Conservation (phyloP, 225 moss, liverwort and hornwort genomes). For the Takakia lepidozioides region DNA sequence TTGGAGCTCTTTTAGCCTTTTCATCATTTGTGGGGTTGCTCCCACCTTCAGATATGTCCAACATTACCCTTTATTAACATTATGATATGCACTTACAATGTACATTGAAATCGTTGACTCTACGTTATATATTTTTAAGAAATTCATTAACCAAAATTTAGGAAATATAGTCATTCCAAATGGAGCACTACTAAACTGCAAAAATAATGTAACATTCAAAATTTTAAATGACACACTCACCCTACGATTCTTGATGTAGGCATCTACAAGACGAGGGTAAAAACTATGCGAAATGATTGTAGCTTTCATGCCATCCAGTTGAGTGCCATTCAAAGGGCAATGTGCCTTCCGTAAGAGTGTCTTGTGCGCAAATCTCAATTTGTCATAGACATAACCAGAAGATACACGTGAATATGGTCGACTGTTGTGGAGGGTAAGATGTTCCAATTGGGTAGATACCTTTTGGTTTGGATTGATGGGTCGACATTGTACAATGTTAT, state of each 20-base stretch:
- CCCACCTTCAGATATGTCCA: conserved; percentile 25
- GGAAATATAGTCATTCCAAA: neutral
- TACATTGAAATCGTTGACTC: too few species aligned
- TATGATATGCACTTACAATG: too few species aligned
- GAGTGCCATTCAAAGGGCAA: neutral
- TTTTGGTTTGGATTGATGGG: neutral
- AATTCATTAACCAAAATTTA: neutral
- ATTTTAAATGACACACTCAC: conserved; percentile 4
- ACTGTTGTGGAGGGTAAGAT: neutral
- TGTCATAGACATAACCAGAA: neutral
- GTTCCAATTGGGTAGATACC: conserved; percentile 3
- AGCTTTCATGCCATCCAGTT: conserved; percentile 17
- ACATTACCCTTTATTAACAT: too few species aligned
- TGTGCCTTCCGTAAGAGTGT: neutral
- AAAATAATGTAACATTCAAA: neutral
- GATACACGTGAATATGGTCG: neutral
- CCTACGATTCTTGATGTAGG: conserved; percentile 7
- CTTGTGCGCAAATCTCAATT: neutral
- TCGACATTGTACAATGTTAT: conserved; percentile 10
- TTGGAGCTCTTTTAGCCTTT: conserved; percentile 10
- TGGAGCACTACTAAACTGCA: neutral
- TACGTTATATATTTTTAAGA: too few species aligned
- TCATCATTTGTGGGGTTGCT: conserved; percentile 5
- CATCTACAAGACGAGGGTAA: conserved; percentile 6
- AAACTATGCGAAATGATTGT: conserved; percentile 11